Evolutionary conservation across 169 alveolate species (phyloP), one percentile per base, ranked within the genome.

Genomic region (Theileria sp.): DNA sequence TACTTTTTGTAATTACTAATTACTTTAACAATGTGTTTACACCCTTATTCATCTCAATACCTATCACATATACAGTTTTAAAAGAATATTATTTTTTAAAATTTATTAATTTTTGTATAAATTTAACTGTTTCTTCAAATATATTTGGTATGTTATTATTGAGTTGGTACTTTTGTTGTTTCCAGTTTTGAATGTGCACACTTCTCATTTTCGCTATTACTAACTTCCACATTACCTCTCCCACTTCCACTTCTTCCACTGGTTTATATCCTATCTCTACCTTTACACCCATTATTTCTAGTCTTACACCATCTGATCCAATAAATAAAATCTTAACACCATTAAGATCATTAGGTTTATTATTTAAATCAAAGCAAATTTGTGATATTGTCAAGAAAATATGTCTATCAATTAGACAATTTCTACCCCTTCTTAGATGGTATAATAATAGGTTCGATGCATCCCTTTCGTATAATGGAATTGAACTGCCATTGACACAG

Each of bases 171-270:
- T 66, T 67, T 72, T 71, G 89, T 34, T 75, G 66, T 38, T 83
- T 83, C 89, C 89, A 83, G 86, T 76, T 65, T 64, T 77, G 81
- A 3, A 83, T 23, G 50, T 75, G 80, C 12, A 83, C 19, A 54
- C 73, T 80, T 23, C 89, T 34, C 44, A 83, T 76, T 71, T 83
- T 77, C 28, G 81, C 78, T 26, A 83, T 60, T 1, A 64, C 84
- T 58, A 78, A 75, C 75, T 75, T 72, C 89, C 89, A 83, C 75
- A 66, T 58, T 10, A 62, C 70, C 34, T 83, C 89, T 68, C 89
- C 89, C 3, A 36, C 21, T 51, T 83, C 89, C 79, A 23, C 72
- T 30, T 75, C 60, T 38, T 36, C 82, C 9, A 26, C 21, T 38
- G 80, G 38, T 49, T 56, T 70, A 76, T 83, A 83, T 25, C 70